Evolutionary conservation across 106 monocot species (phyloP).

Genomic region (Vanilla planifolia): DNA sequence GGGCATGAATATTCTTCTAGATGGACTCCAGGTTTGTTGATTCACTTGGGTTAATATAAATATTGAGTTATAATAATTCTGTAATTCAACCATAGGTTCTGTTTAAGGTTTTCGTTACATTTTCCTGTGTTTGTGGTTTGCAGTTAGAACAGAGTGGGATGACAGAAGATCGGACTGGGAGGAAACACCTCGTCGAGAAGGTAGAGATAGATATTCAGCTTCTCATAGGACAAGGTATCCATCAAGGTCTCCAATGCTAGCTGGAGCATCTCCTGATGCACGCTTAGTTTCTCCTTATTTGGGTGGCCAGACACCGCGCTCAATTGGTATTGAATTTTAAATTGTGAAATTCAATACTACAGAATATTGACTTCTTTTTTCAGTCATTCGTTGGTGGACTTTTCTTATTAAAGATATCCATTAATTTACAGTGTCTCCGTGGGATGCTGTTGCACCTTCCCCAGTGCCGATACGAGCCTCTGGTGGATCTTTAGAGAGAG

Average conservation of each 20-base stretch:
- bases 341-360: neutral
- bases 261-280: conserved; percentile 81
- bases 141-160: conserved; percentile 83
- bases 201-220: conserved; percentile 34
- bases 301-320: conserved; percentile 74
- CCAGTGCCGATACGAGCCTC: conserved; percentile 79
- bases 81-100: neutral
- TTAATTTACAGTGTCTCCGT: conserved; percentile 56
- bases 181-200: conserved; percentile 68
- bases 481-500: conserved; percentile 64
- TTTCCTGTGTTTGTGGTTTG: conserved; percentile 1
- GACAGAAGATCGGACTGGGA: conserved; percentile 44
- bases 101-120: neutral
- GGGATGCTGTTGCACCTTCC: conserved; percentile 82
- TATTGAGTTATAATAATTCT: neutral
- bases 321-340: conserved; percentile 31
- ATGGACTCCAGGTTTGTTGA: conserved; percentile 40
- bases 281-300: conserved; percentile 89
- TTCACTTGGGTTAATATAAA: neutral
- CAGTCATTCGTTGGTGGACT: too few species aligned
- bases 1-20: conserved; percentile 35
- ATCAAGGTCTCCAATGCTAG: conserved; percentile 81
- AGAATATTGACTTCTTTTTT: neutral
- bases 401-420: neutral
- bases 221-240: conserved; percentile 26